phyloP scores from a whole-genome alignment of 2,329 filamentous ascomycete species.

The Fragosphaeria purpurea region DNA sequence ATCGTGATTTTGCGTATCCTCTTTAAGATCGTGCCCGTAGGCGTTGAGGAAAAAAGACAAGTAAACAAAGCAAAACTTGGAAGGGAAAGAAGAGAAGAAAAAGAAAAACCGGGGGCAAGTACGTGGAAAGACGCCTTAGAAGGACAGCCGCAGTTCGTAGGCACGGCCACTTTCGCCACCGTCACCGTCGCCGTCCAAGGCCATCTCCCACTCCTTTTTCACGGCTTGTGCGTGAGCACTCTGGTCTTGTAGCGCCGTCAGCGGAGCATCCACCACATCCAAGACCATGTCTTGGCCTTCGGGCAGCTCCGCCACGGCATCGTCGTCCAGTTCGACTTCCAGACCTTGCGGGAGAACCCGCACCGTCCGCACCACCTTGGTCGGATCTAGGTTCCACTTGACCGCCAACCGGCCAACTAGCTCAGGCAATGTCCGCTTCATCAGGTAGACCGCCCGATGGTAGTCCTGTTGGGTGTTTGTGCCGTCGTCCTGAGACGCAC shows the following conservation, averaged over 20 bases:
- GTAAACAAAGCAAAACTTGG: too few species aligned
- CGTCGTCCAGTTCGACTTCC: constrained; percentile 81
- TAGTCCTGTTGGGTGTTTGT: constrained; percentile 35
- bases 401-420: constrained; percentile 61
- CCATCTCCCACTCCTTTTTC: constrained; percentile 55
- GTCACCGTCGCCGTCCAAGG: constrained; percentile 34
- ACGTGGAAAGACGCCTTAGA: constrained; percentile 22
- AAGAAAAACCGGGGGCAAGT: not conserved
- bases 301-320: constrained; percentile 69
- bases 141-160: constrained; percentile 37
- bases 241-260: constrained; percentile 20
- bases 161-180: constrained; percentile 21
- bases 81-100: not conserved
- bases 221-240: constrained; percentile 10
- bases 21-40: too few species aligned
- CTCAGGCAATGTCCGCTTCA: constrained; percentile 63
- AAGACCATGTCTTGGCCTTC: constrained; percentile 90
- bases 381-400: constrained; percentile 73
- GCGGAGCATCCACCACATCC: constrained; percentile 45
- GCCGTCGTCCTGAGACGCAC: not conserved
- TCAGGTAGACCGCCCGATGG: constrained; percentile 79
- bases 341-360: constrained; percentile 65
- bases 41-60: too few species aligned
- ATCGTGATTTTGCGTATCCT: too few species aligned
- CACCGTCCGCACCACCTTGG: constrained; percentile 59